A percentile compares a stretch with the other conserved stretches of the same genome.
Evolutionary conservation across 768 basidiomycete genomes (phyloP).

Genomic region (Termitomyces sp.): DNA sequence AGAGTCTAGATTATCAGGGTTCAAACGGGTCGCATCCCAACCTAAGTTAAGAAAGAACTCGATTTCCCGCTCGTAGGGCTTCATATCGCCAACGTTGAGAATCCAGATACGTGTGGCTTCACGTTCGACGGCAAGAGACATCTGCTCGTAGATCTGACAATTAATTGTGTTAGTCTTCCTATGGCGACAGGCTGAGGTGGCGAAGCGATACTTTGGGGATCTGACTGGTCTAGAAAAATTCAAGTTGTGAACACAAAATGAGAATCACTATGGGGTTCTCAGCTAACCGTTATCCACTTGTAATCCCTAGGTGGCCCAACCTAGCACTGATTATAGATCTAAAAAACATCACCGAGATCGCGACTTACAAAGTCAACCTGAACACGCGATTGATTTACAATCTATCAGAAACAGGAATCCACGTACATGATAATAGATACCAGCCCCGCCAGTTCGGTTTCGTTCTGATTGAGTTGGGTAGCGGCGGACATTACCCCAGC

Average conservation of each 20-base stretch:
- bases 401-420: background rate
- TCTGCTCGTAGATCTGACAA: constrained; percentile 56
- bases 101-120: constrained; percentile 60
- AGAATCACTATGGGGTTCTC: background rate
- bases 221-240: background rate
- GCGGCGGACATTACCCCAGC: constrained; percentile 68
- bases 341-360: background rate
- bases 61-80: constrained; percentile 64
- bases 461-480: constrained; percentile 47
- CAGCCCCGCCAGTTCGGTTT: constrained; percentile 60
- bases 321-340: constrained; percentile 18
- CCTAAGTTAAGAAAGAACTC: constrained; percentile 64
- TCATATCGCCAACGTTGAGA: constrained; percentile 73
- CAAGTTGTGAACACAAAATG: background rate
- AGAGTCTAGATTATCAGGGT: constrained; percentile 41
- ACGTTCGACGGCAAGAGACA: constrained; percentile 59
- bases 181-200: background rate
- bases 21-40: constrained; percentile 55
- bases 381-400: background rate
- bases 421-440: constrained; percentile 62
- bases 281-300: constrained; percentile 61
- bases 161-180: background rate
- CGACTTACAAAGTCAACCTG: constrained; percentile 42
- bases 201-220: background rate
- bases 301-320: constrained; percentile 62